Conservation (phyloP, 495 filamentous ascomycete species). For the Sphaerosporella brunnea region DNA sequence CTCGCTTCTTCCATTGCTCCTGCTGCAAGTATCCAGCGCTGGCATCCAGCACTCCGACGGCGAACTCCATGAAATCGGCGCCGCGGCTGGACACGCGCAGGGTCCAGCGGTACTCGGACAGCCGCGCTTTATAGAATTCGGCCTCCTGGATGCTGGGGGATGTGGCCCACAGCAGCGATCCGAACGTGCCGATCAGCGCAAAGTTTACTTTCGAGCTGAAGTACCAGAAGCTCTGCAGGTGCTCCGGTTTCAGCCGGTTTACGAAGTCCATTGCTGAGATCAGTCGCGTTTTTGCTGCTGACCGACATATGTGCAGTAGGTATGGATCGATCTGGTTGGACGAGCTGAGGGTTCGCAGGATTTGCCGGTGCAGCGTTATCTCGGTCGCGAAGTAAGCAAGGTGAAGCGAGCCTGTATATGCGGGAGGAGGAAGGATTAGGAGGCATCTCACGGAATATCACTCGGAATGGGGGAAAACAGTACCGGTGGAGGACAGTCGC, state of each 20-base stretch:
- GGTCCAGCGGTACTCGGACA: slow-evolving; percentile 89
- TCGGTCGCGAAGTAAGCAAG: slow-evolving; percentile 72
- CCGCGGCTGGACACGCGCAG: slow-evolving; percentile 67
- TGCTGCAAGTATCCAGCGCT: slow-evolving; percentile 23
- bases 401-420: slow-evolving; percentile 50
- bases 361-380: slow-evolving; percentile 67
- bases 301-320: slow-evolving; percentile 85
- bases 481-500: slow-evolving; percentile 31
- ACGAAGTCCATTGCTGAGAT: slow-evolving; percentile 68
- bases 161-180: slow-evolving; percentile 67
- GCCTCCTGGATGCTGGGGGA: slow-evolving; percentile 62
- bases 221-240: slow-evolving; percentile 63
- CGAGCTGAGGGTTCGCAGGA: slow-evolving; percentile 42
- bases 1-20: slow-evolving; percentile 21
- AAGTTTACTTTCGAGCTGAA: slow-evolving; percentile 68
- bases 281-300: slow-evolving; percentile 63
- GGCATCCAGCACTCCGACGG: slow-evolving; percentile 51
- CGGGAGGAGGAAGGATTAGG: slow-evolving; percentile 15
- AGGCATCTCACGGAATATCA: slow-evolving; percentile 20
- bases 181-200: slow-evolving; percentile 65
- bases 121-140: slow-evolving; percentile 76
- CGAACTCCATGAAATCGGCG: slow-evolving; percentile 61
- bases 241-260: slow-evolving; percentile 50
- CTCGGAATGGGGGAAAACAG: background rate
- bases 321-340: slow-evolving; percentile 40